Base-by-base conservation (phyloP, 345 rosid genomes). In the Eucalyptus tenuipes region DNA sequence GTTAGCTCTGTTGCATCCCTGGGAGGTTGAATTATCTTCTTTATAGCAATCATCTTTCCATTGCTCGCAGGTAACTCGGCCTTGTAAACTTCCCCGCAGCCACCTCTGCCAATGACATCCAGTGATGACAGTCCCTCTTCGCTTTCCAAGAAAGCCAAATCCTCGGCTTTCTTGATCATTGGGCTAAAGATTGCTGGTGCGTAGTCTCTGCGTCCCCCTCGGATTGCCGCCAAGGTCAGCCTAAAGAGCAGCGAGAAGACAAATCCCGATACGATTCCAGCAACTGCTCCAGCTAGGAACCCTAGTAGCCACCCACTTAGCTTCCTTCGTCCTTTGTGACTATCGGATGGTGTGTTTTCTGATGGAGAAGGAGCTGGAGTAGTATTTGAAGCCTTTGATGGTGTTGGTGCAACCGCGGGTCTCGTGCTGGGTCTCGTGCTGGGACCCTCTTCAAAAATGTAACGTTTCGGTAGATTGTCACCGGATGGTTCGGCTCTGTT, bases 21-120 rank as follows among this genome's bases (percentile, higher is more conserved):
- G 33, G 95, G 86, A 42, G 99, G 98, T 88, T 96, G 98, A 48
- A 90, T 31, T 33, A 98, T 88, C 92, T 94, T 98, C 93, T 98
- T 98, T 53, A 96, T 92, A 4, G 99, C 99, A 37, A 97, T 92
- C 89, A 93, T 88, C 90, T 93, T 96, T 7, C 98, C 98, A 49
- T 90, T 87, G 88, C 98, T 95, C 84, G 93, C 95, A 0, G 97
- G 98, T 86, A 97, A 90, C 91, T 93, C 95, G 11, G 98, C 95
- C 91, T 90, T 97, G 91, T 91, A 97, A 59, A 97, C 99, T 91
- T 95, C 95, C 89, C 99, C 99, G 59, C 99, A 96, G 7, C 98
- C 99, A 66, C 99, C 99, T 88, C n/a, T 90, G 86, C 99, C 99
- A 13, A 97, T 95, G 87, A 94, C 31, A 61, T 92, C 94, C 55